These are phyloP conservation scores for Calonectria honghensis DNA, from an alignment of 2,329 filamentous ascomycete genomes.

Conservation along the genomic window DNA sequence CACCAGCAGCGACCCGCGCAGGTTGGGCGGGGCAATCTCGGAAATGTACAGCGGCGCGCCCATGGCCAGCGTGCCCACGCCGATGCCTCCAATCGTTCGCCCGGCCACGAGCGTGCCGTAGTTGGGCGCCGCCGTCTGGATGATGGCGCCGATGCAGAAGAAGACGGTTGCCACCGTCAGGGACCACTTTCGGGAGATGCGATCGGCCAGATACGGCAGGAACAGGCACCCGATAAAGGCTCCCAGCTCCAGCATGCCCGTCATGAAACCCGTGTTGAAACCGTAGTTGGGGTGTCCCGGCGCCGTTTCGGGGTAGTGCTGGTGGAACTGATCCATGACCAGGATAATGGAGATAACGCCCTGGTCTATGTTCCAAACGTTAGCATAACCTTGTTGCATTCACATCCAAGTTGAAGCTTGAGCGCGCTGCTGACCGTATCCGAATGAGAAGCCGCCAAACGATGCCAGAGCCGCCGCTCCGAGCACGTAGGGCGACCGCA, in stretches of 20 bases:
- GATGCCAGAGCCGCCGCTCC: slow-evolving; percentile 65
- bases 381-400: not conserved
- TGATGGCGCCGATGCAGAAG: slow-evolving; percentile 65
- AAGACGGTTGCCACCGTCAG: slow-evolving; percentile 61
- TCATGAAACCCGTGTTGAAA: slow-evolving; percentile 61
- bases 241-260: slow-evolving; percentile 64
- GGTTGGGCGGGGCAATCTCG: slow-evolving; percentile 60
- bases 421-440: slow-evolving; percentile 31
- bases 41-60: slow-evolving; percentile 58
- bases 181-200: slow-evolving; percentile 65
- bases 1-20: slow-evolving; percentile 64
- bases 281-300: slow-evolving; percentile 37
- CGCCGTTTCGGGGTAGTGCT: slow-evolving; percentile 59
- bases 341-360: slow-evolving; percentile 64
- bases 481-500: slow-evolving; percentile 63
- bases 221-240: slow-evolving; percentile 61
- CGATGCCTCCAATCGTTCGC: slow-evolving; percentile 56
- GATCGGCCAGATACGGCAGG: slow-evolving; percentile 62
- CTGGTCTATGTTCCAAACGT: slow-evolving; percentile 52
- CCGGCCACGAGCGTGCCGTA: slow-evolving; percentile 56
- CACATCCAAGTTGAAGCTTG: no score
- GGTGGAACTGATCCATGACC: slow-evolving; percentile 66
- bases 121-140: slow-evolving; percentile 57
- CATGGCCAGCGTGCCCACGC: slow-evolving; percentile 57
- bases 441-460: slow-evolving; percentile 53